Base-by-base conservation (phyloP, 108 stramenopile species). In the Epithemia pelagica region DNA sequence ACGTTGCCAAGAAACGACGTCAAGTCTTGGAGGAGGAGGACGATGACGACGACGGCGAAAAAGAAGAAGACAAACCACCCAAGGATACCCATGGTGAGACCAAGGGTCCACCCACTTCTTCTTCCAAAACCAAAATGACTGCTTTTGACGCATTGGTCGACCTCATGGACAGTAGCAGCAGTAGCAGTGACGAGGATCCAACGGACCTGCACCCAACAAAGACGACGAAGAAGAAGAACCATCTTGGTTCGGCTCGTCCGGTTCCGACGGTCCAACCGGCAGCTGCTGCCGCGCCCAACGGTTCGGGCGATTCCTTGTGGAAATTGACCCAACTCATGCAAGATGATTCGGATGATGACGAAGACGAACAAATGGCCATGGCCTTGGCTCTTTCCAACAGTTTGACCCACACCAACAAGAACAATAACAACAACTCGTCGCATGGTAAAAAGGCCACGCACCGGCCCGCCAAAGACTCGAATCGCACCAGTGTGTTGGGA, bases 31-130 rank as follows among this genome's bases (percentile, higher is more conserved):
- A 74, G 55, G 68, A 78, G 21, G 76, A 82, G 21, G 79, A 78
- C 31, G 77, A 78, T 30, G 70, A 73, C 21, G 77, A 70, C n/a
- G 68, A 74, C n/a, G 69, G 74, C 33, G 80, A 68, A 26, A 62
- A 76, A n/a, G 57, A 32, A n/a, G 67, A 54, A 64, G 66, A 70
- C 70, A 59, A 68, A 52, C 37, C 63, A 73, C 25, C 51, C 64
- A 32, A 46, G 59, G 19, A 58, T 28, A 18, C 28, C 65, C 1
- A 61, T 61, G 65, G 30, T 28, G 65, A 55, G 1, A 23, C 52
- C 21, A 20, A 20, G n/a, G n/a, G n/a, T n/a, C n/a, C n/a, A n/a
- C n/a, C n/a, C 46, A 25, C 52, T 24, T 64, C 32, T 28, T 67
- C 32, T 19, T 52, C 19, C 52, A 52, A 52, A 52, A 52, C 52